A percentile compares a stretch with the other conserved stretches of the same genome.
These are phyloP conservation scores for Didymella pinodella DNA, from an alignment of 2,329 filamentous ascomycete species.

Conservation along the genomic window DNA sequence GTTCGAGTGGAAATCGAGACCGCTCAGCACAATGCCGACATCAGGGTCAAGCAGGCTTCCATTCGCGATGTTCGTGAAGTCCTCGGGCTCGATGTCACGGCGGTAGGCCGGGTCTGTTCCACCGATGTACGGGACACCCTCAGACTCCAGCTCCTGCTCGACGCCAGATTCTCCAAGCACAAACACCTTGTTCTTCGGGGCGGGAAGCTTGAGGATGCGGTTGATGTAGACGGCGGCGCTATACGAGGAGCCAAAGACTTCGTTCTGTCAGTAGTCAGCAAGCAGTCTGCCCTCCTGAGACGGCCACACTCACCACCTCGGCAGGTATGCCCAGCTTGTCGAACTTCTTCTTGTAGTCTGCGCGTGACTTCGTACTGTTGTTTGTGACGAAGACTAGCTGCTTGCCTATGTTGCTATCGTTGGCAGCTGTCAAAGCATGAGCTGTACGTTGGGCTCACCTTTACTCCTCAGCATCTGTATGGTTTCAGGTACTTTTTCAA, in stretches of 20 bases:
- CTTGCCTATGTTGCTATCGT: conserved; percentile 69
- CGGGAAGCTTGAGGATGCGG: conserved; percentile 81
- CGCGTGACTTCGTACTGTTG: conserved; percentile 95
- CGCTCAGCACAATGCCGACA: conserved; percentile 87
- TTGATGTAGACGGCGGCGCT: conserved; percentile 95
- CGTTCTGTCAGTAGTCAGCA: conserved; percentile 63
- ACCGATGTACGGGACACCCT: conserved; percentile 81
- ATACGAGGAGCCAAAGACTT: conserved; percentile 96
- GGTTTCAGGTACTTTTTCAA: conserved; percentile 84
- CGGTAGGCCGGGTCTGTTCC: conserved; percentile 83
- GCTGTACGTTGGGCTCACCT: conserved; percentile 62
- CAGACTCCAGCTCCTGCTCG: conserved; percentile 83
- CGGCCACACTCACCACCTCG: conserved; percentile 61
- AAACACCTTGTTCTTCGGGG: conserved; percentile 89
- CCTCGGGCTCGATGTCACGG: conserved; percentile 79
- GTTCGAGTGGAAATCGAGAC: conserved; percentile 93
- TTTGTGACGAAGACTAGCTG: conserved; percentile 96
- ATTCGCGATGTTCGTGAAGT: conserved; percentile 78
- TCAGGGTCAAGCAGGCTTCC: conserved; percentile 82
- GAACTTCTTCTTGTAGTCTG: conserved; percentile 93
- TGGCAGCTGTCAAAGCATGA: conserved; percentile 1
- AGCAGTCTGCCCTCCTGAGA: conserved; percentile 7
- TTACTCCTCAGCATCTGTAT: conserved; percentile 80
- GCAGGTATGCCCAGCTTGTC: conserved; percentile 80
- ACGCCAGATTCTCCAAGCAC: conserved; percentile 91